Evolutionary conservation across 805 yeast genomes (phyloP).

Genomic region (Candida cerambycidarum): DNA sequence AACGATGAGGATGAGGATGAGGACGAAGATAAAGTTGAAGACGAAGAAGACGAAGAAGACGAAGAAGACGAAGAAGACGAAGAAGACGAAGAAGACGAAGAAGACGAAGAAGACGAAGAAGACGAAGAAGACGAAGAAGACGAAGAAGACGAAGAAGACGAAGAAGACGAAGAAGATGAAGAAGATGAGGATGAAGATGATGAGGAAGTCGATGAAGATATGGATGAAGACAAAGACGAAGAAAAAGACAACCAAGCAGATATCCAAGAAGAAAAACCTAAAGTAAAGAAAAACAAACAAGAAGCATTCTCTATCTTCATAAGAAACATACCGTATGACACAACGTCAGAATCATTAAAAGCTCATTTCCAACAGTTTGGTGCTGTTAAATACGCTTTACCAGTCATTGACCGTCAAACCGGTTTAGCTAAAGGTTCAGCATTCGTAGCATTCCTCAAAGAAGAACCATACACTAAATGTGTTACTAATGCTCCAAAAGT

Average conservation of each 20-base stretch:
- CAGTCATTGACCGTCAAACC: conserved; percentile 82
- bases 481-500: conserved; percentile 75
- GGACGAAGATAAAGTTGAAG: conserved; percentile 38
- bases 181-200: conserved; percentile 27
- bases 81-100: conserved; percentile 37
- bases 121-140: conserved; percentile 32
- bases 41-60: conserved; percentile 40
- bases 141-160: conserved; percentile 23
- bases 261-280: conserved; percentile 20
- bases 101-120: conserved; percentile 29
- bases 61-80: conserved; percentile 36
- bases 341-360: conserved; percentile 72
- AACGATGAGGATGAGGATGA: conserved; percentile 38
- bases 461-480: conserved; percentile 66
- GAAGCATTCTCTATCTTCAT: conserved; percentile 78
- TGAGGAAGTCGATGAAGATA: conserved; percentile 18
- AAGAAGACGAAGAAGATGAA: conserved; percentile 28
- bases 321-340: conserved; percentile 93
- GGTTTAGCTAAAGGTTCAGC: conserved; percentile 94
- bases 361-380: conserved; percentile 87
- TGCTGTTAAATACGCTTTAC: conserved; percentile 85
- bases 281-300: conserved; percentile 52
- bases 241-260: too few species aligned
- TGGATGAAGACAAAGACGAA: conserved; percentile 13
- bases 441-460: conserved; percentile 77